Evolutionary conservation across 345 rosid species (phyloP), one percentile per base, ranked within the genome.

Genomic region (Combretum micranthum): DNA sequence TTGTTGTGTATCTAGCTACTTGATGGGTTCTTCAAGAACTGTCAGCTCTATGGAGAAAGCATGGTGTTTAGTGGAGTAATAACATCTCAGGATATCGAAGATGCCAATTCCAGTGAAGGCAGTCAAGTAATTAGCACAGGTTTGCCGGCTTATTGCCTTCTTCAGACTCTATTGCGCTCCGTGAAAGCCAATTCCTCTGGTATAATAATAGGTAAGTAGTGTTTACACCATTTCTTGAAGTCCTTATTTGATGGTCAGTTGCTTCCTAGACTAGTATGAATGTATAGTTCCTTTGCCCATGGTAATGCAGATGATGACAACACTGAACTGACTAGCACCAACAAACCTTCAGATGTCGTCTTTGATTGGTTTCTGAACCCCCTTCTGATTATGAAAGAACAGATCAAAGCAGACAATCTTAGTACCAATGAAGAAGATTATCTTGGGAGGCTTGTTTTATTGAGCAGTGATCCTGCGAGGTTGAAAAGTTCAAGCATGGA

Each of bases 301-400:
- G 12, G 2, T 14, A 15, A 48, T 63, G 54, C 52, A 47, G 66
- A 60, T 4, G 53, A 63, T 44, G 90, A 83, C 16, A 56, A 17
- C 20, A 69, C 80, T 0, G 97, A 90, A 80, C 72, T 94, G 75
- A 89, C 95, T 0, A 64, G 68, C 59, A 66, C 74, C 12, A 90
- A 85, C 75, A 81, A 90, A 15, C 97, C 99, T 0, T 89, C 80
- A 73, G 99, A 94, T 42, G 57, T 70, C 46, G 80, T 85, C 75
- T 94, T 79, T 17, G 97, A 90, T 50, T 94, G 97, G 99, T 94
- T 93, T 73, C 69, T 94, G 57, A 75, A 81, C 58, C 99, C 99
- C 11, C 78, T 94, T 61, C 53, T 94, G 75, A 72, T 90, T 66
- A 77, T 94, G 52, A 90, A 85, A 70, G 97, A 94, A 15, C 99